These are phyloP conservation scores for Herpotrichia juniperi DNA, from an alignment of 2,329 filamentous ascomycete species.

Conservation along the genomic window DNA sequence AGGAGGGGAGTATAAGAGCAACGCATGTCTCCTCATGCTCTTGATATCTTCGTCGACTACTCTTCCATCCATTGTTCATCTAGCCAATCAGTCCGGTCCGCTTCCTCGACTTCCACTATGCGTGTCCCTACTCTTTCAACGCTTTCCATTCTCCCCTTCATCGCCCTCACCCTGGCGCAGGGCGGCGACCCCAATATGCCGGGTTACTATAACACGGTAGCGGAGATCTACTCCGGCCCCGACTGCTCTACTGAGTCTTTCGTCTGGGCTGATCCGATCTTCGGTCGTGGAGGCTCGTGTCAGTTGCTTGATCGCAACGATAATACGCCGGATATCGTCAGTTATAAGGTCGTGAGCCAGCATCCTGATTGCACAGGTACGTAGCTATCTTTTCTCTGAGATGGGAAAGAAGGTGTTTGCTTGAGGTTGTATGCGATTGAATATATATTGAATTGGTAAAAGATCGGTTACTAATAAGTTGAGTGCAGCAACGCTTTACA, in stretches of 20 bases:
- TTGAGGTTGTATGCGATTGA: not conserved
- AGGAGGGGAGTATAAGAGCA: too few species aligned
- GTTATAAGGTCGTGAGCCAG: constrained; percentile 12
- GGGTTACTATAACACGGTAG: constrained; percentile 21
- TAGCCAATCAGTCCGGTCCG: too few species aligned
- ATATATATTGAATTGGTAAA: too few species aligned
- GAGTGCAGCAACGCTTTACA: constrained; percentile 12
- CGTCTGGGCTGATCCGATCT: constrained; percentile 18
- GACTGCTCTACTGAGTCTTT: constrained; percentile 6
- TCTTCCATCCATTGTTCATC: too few species aligned
- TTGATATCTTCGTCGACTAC: too few species aligned
- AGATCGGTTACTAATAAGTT: too few species aligned
- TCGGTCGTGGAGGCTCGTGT: constrained; percentile 14
- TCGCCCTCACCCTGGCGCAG: constrained; percentile 9
- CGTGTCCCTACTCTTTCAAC: not conserved
- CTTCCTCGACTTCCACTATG: too few species aligned
- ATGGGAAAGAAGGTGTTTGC: not conserved
- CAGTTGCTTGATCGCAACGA: constrained; percentile 18
- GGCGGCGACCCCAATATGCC: constrained; percentile 8
- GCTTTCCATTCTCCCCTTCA: constrained; percentile 1
- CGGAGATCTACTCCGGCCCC: constrained; percentile 16
- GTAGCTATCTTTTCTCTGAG: too few species aligned
- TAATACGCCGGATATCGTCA: constrained; percentile 20
- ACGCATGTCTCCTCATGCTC: too few species aligned
- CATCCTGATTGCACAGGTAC: constrained; percentile 15